These are phyloP conservation scores for Chlorencoelia australis DNA, from an alignment of 2,329 filamentous ascomycete species.

Conservation along the genomic window DNA sequence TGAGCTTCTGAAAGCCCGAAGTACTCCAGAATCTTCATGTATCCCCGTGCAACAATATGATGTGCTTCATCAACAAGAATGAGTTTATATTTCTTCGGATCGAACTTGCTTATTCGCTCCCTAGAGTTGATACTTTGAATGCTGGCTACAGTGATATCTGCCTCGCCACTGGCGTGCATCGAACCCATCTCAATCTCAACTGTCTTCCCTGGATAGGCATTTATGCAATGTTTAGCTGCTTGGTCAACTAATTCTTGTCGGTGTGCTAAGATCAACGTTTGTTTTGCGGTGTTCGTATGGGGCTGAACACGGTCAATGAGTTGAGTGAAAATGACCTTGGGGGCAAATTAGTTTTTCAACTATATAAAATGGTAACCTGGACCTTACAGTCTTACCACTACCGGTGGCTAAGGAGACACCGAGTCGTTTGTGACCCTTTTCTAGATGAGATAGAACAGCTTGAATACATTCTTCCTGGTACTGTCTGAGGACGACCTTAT, in stretches of 20 bases:
- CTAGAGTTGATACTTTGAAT: conserved; percentile 74
- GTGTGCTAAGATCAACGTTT: conserved; percentile 86
- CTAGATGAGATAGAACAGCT: conserved; percentile 60
- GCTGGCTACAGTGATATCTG: conserved; percentile 91
- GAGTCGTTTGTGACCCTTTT: conserved; percentile 64
- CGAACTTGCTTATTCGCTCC: conserved; percentile 71
- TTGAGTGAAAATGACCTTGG: conserved; percentile 86
- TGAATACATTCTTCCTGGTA: conserved; percentile 92
- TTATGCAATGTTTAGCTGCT: conserved; percentile 73
- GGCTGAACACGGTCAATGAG: conserved; percentile 69
- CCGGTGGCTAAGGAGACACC: conserved; percentile 83
- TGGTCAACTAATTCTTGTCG: conserved; percentile 90
- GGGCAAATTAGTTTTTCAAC: not conserved
- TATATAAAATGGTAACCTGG: not conserved
- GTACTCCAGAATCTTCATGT: conserved; percentile 65
- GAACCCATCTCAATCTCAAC: conserved; percentile 91
- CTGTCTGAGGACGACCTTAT: conserved; percentile 53
- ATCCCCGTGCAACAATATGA: conserved; percentile 81
- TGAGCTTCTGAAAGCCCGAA: conserved; percentile 56
- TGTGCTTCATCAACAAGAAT: conserved; percentile 93
- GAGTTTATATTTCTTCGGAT: conserved; percentile 73
- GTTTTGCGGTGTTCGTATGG: conserved; percentile 46
- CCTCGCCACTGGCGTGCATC: conserved; percentile 62
- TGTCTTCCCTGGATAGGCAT: conserved; percentile 67
- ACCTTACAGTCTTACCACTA: conserved; percentile 73